Evolutionary conservation across 371 early-diverging fungal genomes (phyloP).

Genomic region (Mycotypha africana): DNA sequence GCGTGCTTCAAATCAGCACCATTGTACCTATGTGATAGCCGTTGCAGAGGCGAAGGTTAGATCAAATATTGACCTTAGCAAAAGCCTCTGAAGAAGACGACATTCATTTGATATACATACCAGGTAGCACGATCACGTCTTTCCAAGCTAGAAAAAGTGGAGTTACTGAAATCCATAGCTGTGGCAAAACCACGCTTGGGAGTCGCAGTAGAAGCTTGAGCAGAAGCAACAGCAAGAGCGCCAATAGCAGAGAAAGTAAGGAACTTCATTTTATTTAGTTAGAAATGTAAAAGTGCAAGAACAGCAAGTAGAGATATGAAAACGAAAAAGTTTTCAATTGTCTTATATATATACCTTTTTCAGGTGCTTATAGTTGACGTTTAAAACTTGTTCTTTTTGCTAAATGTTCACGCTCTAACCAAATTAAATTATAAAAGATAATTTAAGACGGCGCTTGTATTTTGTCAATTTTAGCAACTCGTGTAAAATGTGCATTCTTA

Average conservation of each 20-base stretch:
- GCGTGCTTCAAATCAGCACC: slow-evolving; percentile 44
- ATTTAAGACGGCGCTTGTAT: too few relatives aligned
- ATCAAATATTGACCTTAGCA: not conserved
- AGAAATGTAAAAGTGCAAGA: too few relatives aligned
- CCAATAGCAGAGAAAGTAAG: slow-evolving; percentile 25
- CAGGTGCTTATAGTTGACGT: too few relatives aligned
- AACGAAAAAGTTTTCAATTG: too few relatives aligned
- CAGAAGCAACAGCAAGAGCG: slow-evolving; percentile 33
- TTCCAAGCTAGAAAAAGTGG: slow-evolving; percentile 8
- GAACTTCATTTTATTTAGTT: slow-evolving; percentile 22
- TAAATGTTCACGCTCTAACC: too few relatives aligned
- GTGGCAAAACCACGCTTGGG: slow-evolving; percentile 35
- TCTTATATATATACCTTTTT: too few relatives aligned
- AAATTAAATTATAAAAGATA: too few relatives aligned
- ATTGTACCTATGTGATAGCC: slow-evolving; percentile 45
- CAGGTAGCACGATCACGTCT: slow-evolving; percentile 44
- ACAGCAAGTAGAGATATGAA: too few relatives aligned
- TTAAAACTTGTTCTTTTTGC: too few relatives aligned
- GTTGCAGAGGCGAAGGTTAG: too few relatives aligned
- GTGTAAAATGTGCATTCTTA: too few relatives aligned
- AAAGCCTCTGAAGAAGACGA: not conserved
- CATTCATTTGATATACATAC: slow-evolving; percentile 17
- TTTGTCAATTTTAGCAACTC: too few relatives aligned
- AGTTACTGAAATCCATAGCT: slow-evolving; percentile 22
- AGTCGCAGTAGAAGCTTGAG: slow-evolving; percentile 39